These are phyloP conservation scores for Gossypium bickii DNA, from an alignment of 345 rosid species.

Conservation along the genomic window DNA sequence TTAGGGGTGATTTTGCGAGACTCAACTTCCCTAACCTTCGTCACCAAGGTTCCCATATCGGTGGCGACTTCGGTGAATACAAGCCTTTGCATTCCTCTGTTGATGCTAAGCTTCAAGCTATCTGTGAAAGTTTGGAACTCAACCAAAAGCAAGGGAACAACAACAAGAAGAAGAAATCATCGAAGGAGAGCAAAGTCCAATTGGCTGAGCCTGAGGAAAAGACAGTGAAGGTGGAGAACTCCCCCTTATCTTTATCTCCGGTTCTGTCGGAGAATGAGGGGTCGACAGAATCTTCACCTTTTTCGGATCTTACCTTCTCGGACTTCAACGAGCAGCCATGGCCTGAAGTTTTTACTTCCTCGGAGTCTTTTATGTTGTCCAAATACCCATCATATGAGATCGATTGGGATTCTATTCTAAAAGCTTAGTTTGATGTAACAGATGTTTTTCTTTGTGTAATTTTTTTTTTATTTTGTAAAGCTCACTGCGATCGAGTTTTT, in stretches of 20 bases:
- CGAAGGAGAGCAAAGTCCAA: conserved; percentile 25
- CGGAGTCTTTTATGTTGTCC: conserved; percentile 64
- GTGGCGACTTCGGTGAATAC: conserved; percentile 70
- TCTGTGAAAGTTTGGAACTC: conserved; percentile 64
- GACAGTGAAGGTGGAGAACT: conserved; percentile 36
- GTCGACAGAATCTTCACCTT: conserved; percentile 52
- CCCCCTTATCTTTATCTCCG: conserved; percentile 27
- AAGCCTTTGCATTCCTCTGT: conserved; percentile 84
- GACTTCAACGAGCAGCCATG: conserved; percentile 45
- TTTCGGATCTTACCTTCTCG: conserved; percentile 52
- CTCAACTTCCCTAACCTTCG: conserved; percentile 86
- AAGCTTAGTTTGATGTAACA: background rate
- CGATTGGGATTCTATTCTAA: conserved; percentile 65
- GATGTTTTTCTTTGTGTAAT: background rate
- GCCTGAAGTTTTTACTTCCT: conserved; percentile 24
- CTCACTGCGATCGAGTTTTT: conserved; percentile 41
- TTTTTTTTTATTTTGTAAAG: background rate
- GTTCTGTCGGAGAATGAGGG: conserved; percentile 44
- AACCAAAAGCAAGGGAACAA: conserved; percentile 41
- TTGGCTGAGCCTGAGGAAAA: conserved; percentile 18
- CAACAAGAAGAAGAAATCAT: conserved; percentile 15
- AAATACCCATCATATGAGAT: conserved; percentile 89
- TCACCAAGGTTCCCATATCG: conserved; percentile 56
- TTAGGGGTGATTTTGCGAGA: conserved; percentile 84
- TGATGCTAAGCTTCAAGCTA: conserved; percentile 87